Conservation (phyloP, 2,329 filamentous ascomycete genomes). For the Penicillium sp. region DNA sequence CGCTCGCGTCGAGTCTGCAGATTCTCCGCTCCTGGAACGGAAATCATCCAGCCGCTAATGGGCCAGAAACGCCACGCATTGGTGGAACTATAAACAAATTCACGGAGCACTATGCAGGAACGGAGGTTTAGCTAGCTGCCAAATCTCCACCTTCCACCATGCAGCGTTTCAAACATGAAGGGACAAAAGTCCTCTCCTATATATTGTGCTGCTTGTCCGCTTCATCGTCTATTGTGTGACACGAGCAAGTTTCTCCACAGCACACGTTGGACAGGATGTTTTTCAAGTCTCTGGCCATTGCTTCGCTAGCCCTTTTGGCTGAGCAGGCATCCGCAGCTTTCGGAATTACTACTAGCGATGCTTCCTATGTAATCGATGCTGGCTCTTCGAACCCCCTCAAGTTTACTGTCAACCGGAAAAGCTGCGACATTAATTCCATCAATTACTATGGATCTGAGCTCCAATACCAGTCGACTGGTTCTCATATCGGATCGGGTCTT, state of each 20-base stretch:
- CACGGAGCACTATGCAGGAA: conserved; percentile 3
- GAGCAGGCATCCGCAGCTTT: conserved; percentile 29
- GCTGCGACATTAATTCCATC: conserved; percentile 65
- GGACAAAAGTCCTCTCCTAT: neutral
- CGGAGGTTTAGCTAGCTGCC: neutral
- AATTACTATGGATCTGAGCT: conserved; percentile 60
- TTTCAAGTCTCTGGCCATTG: conserved; percentile 17
- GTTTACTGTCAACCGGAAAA: conserved; percentile 54
- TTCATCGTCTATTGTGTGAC: neutral
- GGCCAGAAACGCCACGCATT: conserved; percentile 7
- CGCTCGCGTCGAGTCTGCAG: neutral
- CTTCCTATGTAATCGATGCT: conserved; percentile 49
- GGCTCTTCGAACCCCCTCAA: conserved; percentile 52
- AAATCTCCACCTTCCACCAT: conserved; percentile 16
- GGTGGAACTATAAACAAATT: conserved; percentile 14
- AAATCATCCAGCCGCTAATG: neutral
- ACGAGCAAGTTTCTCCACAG: neutral
- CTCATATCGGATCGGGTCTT: conserved; percentile 61
- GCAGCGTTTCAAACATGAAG: conserved; percentile 11
- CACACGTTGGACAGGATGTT: conserved; percentile 15
- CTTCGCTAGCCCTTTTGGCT: conserved; percentile 23
- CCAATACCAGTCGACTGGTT: conserved; percentile 54
- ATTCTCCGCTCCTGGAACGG: neutral
- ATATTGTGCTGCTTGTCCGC: neutral
- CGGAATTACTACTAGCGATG: conserved; percentile 25